Evolutionary conservation across 2,329 filamentous ascomycete species (phyloP).

Genomic region (Neocucurbitaria cava): DNA sequence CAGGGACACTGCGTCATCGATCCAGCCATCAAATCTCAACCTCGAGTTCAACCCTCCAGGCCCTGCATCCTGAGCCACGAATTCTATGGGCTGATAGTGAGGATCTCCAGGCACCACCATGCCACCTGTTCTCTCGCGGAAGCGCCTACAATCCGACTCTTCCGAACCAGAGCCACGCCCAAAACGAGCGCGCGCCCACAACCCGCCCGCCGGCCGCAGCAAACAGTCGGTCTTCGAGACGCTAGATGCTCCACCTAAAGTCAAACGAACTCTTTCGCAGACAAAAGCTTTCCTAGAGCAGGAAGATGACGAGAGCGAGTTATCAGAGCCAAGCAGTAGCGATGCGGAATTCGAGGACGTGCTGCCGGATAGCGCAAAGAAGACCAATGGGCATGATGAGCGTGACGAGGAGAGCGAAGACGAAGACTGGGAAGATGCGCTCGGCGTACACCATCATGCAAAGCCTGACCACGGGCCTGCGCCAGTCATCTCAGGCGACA

Average conservation of each 20-base stretch:
- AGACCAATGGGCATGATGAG: conserved; percentile 44
- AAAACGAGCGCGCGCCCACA: conserved; percentile 31
- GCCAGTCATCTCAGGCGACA: conserved; percentile 67
- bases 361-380: conserved; percentile 31
- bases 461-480: conserved; percentile 42
- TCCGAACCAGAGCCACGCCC: conserved; percentile 48
- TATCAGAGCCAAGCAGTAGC: conserved; percentile 52
- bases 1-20: conserved; percentile 34
- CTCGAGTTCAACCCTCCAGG: background rate
- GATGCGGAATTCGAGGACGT: conserved; percentile 60
- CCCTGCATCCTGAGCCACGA: background rate
- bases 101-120: conserved; percentile 51
- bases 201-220: conserved; percentile 23
- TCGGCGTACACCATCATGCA: conserved; percentile 44
- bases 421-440: conserved; percentile 51
- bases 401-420: conserved; percentile 49
- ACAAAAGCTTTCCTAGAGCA: conserved; percentile 49
- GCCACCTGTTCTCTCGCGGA: conserved; percentile 73
- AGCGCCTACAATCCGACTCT: conserved; percentile 63
- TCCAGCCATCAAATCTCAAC: conserved; percentile 16
- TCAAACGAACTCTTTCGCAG: conserved; percentile 37
- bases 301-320: conserved; percentile 50
- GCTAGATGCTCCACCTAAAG: conserved; percentile 50
- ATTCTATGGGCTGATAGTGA: conserved; percentile 4
- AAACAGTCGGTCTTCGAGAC: conserved; percentile 55